These are phyloP conservation scores for Stephanocyclus meneghinianus DNA, from an alignment of 352 stramenopile species.

Conservation along the genomic window DNA sequence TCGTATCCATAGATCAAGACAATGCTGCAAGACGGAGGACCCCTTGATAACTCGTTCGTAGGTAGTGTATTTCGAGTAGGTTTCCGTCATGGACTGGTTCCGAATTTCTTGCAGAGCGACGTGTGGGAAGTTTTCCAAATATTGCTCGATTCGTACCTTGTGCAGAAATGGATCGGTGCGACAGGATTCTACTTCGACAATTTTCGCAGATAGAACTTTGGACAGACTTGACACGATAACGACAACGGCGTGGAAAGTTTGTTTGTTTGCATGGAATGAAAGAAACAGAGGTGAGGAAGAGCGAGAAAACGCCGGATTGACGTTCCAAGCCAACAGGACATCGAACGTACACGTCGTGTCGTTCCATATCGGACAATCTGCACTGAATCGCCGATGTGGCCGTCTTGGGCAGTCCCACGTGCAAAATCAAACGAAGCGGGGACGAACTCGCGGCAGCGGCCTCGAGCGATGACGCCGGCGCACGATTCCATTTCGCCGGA, in stretches of 20 bases:
- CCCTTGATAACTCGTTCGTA: conserved; percentile 16
- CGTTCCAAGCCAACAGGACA: background rate
- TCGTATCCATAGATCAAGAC: conserved; percentile 11
- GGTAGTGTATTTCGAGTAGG: background rate
- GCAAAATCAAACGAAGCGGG: background rate
- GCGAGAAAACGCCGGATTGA: too few relatives aligned
- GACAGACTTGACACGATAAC: background rate
- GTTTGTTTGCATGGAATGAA: background rate
- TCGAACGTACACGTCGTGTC: background rate
- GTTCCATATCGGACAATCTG: conserved; percentile 1
- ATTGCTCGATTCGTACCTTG: background rate
- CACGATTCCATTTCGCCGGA: background rate
- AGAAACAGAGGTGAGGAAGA: background rate
- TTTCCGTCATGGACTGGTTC: background rate
- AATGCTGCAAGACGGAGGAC: conserved; percentile 6
- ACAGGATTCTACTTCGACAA: conserved; percentile 20
- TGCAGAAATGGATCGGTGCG: background rate
- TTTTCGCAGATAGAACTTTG: conserved; percentile 1
- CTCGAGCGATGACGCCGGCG: background rate
- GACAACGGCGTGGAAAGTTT: background rate
- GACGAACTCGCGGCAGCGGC: background rate
- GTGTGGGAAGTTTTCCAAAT: background rate
- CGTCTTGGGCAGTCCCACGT: conserved; percentile 9
- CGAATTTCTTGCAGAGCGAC: background rate
- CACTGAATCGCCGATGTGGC: conserved; percentile 12